Evolutionary conservation across 2,329 filamentous ascomycete species (phyloP).

Genomic region (Monosporascus ibericus): DNA sequence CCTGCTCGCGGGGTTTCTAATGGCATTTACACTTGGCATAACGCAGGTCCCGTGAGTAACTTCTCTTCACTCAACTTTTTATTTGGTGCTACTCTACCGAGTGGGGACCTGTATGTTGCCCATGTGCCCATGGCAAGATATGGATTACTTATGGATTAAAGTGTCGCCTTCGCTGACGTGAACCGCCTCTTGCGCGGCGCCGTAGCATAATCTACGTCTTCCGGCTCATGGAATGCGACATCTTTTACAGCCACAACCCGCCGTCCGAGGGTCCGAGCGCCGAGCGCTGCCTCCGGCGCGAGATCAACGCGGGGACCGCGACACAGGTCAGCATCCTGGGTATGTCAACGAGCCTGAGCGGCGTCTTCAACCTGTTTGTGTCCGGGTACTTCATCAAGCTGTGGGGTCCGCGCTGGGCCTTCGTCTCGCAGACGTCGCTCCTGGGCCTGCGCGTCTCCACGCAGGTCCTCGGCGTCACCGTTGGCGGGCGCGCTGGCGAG

Average conservation of each 20-base stretch:
- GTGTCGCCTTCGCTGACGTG: constrained; percentile 1
- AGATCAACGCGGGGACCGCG: constrained; percentile 60
- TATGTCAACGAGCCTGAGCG: constrained; percentile 62
- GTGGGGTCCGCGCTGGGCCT: constrained; percentile 56
- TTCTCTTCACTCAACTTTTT: no score
- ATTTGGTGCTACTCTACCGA: no score
- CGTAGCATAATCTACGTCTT: constrained; percentile 56
- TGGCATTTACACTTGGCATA: constrained; percentile 25
- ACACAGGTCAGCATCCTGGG: constrained; percentile 58
- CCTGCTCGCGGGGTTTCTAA: constrained; percentile 24
- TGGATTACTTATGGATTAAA: neutral
- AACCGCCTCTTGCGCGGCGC: neutral
- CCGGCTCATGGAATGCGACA: constrained; percentile 65
- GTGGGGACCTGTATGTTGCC: no score
- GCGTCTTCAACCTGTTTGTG: constrained; percentile 58
- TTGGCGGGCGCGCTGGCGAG: constrained; percentile 58
- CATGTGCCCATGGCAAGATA: no score
- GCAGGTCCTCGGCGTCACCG: constrained; percentile 59
- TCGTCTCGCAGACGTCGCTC: constrained; percentile 58
- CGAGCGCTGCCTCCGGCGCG: constrained; percentile 53
- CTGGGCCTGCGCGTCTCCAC: constrained; percentile 57
- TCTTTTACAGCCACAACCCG: constrained; percentile 56
- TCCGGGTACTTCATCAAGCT: constrained; percentile 61
- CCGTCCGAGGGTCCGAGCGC: constrained; percentile 35
- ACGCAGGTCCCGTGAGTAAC: constrained; percentile 24